phyloP scores from a whole-genome alignment of 768 basidiomycete species.

The Auriscalpium microsporum region DNA sequence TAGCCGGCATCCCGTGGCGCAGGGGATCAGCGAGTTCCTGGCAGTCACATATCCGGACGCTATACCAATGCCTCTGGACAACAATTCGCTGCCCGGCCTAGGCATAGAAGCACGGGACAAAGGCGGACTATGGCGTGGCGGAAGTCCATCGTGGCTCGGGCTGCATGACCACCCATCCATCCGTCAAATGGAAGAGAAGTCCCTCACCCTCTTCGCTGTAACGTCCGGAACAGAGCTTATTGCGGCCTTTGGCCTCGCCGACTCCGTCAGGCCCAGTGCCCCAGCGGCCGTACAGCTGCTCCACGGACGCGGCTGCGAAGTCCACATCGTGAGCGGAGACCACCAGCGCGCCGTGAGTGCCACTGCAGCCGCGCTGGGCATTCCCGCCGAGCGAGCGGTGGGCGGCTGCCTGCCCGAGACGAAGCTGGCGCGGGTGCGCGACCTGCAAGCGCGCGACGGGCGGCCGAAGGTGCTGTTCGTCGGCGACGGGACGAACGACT shows the following conservation, averaged over 20 bases:
- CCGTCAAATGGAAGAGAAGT: conserved; percentile 27
- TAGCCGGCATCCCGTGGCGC: conserved; percentile 29
- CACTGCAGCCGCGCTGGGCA: conserved; percentile 31
- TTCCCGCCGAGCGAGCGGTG: conserved; percentile 27
- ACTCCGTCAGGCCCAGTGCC: conserved; percentile 37
- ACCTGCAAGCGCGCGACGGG: conserved; percentile 17
- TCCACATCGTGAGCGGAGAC: conserved; percentile 46
- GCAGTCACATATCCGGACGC: not conserved
- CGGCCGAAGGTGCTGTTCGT: conserved; percentile 31
- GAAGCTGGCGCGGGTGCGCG: conserved; percentile 30
- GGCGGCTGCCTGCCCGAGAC: conserved; percentile 40
- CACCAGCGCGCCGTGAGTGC: conserved; percentile 33
- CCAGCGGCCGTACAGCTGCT: conserved; percentile 28
- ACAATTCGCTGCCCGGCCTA: conserved; percentile 27
- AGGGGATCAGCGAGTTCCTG: conserved; percentile 27
- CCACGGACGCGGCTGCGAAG: conserved; percentile 25
- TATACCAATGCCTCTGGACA: conserved; percentile 7
- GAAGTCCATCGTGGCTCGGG: conserved; percentile 28
- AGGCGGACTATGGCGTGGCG: conserved; percentile 27
- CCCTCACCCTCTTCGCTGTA: conserved; percentile 38
- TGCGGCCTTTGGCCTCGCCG: conserved; percentile 34
- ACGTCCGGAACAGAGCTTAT: conserved; percentile 19
- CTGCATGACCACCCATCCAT: conserved; percentile 21
- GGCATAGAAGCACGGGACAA: conserved; percentile 28
- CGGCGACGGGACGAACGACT: conserved; percentile 49